phyloP scores from a whole-genome alignment of 129 eudicot genomes.

The Kitagawia praeruptora region DNA sequence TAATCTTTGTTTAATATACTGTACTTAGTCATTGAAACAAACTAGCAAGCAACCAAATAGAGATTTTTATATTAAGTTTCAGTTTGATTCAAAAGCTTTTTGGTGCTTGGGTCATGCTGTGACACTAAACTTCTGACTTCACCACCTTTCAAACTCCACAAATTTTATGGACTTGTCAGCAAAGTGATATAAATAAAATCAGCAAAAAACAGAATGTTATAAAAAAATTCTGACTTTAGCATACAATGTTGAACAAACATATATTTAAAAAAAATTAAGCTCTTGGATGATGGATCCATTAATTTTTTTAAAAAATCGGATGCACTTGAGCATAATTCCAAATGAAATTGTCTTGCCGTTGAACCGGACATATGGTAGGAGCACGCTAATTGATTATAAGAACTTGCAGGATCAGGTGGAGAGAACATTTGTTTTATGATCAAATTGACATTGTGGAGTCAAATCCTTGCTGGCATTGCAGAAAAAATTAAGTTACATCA shows the following conservation, averaged over 20 bases:
- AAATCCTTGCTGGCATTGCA: not conserved
- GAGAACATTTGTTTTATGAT: not conserved
- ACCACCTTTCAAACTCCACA: not conserved
- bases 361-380: not conserved
- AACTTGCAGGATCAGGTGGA: not conserved
- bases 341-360: not conserved
- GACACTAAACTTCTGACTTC: not conserved
- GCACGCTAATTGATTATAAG: not conserved
- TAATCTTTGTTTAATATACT: not conserved
- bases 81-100: not conserved
- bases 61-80: not conserved
- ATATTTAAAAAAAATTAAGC: not conserved
- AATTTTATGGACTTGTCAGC: not conserved
- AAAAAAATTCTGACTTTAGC: not conserved
- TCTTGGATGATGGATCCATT: not conserved
- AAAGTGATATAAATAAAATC: not conserved
- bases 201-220: not conserved
- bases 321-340: not conserved
- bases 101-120: not conserved
- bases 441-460: not conserved
- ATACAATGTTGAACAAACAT: not conserved
- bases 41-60: not conserved
- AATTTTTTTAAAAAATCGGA: not conserved
- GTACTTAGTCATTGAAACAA: not conserved
- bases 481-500: not conserved